Conservation (phyloP, 2,329 filamentous ascomycete genomes). For the Penicillium sclerotiorum region DNA sequence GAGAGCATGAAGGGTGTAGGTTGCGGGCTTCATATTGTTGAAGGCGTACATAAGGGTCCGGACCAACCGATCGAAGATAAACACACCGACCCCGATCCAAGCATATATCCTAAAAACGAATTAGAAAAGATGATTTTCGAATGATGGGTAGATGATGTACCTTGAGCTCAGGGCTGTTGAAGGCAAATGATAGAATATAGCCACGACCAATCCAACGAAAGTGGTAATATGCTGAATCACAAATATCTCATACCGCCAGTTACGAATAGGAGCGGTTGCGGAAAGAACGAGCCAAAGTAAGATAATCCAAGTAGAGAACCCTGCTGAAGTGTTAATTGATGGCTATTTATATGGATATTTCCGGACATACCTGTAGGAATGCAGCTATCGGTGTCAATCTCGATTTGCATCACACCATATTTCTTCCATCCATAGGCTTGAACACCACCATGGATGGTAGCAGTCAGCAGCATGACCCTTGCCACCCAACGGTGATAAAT, state of each 20-base stretch:
- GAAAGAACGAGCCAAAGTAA: constrained; percentile 10
- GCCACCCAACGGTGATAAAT: constrained; percentile 41
- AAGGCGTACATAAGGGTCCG: constrained; percentile 29
- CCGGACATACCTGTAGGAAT: constrained; percentile 6
- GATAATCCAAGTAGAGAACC: constrained; percentile 13
- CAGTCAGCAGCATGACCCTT: constrained; percentile 31
- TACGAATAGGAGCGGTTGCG: constrained; percentile 8
- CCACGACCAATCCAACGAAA: constrained; percentile 39
- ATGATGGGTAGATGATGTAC: neutral
- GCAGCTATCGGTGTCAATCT: constrained; percentile 12
- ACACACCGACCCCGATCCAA: constrained; percentile 8
- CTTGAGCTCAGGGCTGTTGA: constrained; percentile 7
- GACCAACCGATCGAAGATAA: constrained; percentile 10
- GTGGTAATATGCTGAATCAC: constrained; percentile 41
- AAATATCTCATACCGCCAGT: constrained; percentile 26
- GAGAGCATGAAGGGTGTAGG: constrained; percentile 29
- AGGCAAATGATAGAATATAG: constrained; percentile 31
- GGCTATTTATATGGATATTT: neutral
- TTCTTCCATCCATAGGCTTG: constrained; percentile 10
- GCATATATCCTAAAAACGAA: constrained; percentile 5
- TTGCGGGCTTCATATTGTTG: constrained; percentile 32
- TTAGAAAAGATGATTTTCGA: neutral
- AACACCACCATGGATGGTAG: constrained; percentile 27
- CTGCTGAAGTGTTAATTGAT: neutral
- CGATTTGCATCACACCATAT: constrained; percentile 8